phyloP scores from a whole-genome alignment of 177 flowering plant species.

The Vitis hybrid region DNA sequence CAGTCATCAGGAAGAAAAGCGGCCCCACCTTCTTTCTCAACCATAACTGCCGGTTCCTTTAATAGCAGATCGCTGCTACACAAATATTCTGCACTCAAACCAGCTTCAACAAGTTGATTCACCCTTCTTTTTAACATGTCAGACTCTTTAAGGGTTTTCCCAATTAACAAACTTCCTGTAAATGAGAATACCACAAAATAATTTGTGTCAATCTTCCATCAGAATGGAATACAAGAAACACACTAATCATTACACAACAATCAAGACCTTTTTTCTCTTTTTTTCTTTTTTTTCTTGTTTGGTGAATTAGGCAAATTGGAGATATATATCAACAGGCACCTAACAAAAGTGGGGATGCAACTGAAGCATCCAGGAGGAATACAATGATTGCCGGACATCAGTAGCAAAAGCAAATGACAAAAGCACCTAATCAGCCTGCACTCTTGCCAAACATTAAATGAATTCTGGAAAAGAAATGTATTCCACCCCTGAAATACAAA shows the following conservation, averaged over 20 bases:
- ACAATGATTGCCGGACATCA: too few relatives aligned
- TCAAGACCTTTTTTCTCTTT: too few relatives aligned
- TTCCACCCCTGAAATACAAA: too few relatives aligned
- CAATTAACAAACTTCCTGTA: constrained; percentile 64
- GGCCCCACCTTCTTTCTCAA: constrained; percentile 47
- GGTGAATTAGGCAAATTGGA: too few relatives aligned
- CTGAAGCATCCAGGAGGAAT: too few relatives aligned
- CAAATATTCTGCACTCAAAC: constrained; percentile 50
- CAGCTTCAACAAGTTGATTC: constrained; percentile 45
- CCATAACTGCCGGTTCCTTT: constrained; percentile 49
- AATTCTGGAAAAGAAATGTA: too few relatives aligned
- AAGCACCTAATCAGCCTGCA: too few relatives aligned
- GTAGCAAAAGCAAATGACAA: too few relatives aligned
- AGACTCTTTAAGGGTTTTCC: constrained; percentile 42
- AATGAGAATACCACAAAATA: neutral
- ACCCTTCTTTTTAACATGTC: constrained; percentile 34
- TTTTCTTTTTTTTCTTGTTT: neutral
- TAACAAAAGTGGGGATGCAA: too few relatives aligned
- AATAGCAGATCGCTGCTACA: constrained; percentile 35
- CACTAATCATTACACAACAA: neutral
- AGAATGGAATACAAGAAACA: neutral
- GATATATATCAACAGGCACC: too few relatives aligned
- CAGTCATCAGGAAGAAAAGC: constrained; percentile 58
- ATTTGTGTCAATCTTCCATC: neutral
- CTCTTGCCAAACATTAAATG: too few relatives aligned